phyloP scores from a whole-genome alignment of 352 stramenopile genomes.

The Globisporangium middletonii region DNA sequence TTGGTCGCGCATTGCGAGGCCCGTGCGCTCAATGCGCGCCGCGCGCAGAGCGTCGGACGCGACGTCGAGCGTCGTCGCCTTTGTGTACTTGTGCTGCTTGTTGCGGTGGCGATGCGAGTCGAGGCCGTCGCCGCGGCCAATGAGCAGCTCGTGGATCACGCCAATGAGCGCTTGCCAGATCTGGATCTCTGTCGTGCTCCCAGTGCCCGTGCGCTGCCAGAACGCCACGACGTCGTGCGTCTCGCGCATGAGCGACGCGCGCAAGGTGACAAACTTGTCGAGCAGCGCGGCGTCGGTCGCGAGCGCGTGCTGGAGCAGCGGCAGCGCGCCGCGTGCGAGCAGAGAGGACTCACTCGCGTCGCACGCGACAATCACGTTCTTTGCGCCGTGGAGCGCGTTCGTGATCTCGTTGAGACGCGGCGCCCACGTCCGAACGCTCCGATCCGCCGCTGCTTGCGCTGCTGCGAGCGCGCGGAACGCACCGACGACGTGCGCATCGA shows the following conservation, averaged over 20 bases:
- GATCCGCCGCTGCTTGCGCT: conserved; percentile 19
- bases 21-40: conserved; percentile 14
- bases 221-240: conserved; percentile 36
- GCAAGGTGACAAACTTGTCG: conserved; percentile 28
- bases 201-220: conserved; percentile 38
- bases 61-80: conserved; percentile 41
- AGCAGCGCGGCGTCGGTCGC: conserved; percentile 24
- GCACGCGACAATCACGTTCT: conserved; percentile 39
- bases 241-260: conserved; percentile 31
- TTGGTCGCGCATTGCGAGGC: conserved; percentile 11
- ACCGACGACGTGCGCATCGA: conserved; percentile 42
- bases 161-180: conserved; percentile 42
- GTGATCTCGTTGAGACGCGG: conserved; percentile 39
- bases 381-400: conserved; percentile 34
- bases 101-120: conserved; percentile 35
- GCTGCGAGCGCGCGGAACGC: conserved; percentile 23
- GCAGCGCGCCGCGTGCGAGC: conserved; percentile 21
- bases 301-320: conserved; percentile 32
- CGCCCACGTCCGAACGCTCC: conserved; percentile 41
- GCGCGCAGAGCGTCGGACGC: conserved; percentile 39
- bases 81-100: conserved; percentile 47
- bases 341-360: conserved; percentile 10
- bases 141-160: conserved; percentile 42
- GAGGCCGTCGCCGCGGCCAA: conserved; percentile 46
- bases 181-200: conserved; percentile 50